phyloP scores from a whole-genome alignment of 2,329 filamentous ascomycete genomes.

The Ascochyta rabiei region DNA sequence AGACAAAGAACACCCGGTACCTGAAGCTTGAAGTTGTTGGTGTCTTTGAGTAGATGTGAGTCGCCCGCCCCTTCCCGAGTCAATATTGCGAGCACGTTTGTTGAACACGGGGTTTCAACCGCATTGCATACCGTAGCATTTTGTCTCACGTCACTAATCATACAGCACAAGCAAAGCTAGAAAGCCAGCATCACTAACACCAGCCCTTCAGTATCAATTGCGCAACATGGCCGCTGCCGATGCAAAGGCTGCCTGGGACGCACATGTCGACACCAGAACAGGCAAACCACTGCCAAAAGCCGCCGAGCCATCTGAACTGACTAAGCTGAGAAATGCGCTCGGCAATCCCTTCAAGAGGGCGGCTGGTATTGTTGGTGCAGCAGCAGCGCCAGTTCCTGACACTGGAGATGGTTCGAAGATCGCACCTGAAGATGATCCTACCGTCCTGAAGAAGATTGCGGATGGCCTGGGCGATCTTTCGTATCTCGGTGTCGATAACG shows the following conservation, averaged over 20 bases:
- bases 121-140: neutral
- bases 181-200: neutral
- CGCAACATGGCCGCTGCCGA: slow-evolving; percentile 25
- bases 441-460: slow-evolving; percentile 44
- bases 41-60: slow-evolving; percentile 15
- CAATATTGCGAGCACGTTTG: neutral
- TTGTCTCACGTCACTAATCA: neutral
- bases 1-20: neutral
- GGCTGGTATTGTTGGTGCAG: slow-evolving; percentile 37
- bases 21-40: slow-evolving; percentile 3
- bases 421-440: slow-evolving; percentile 36
- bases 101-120: neutral
- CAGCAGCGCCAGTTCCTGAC: slow-evolving; percentile 40
- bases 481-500: slow-evolving; percentile 41
- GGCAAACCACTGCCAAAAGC: slow-evolving; percentile 35
- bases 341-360: slow-evolving; percentile 37
- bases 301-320: slow-evolving; percentile 41
- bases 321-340: slow-evolving; percentile 39
- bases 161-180: neutral
- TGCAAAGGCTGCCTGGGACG: slow-evolving; percentile 33
- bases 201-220: neutral
- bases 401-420: slow-evolving; percentile 55
- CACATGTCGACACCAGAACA: slow-evolving; percentile 42
- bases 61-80: neutral
- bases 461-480: slow-evolving; percentile 41